Evolutionary conservation across 1,139 yeast genomes (phyloP), one percentile per base, ranked within the genome.

Genomic region (Zygosaccharomyces sapae): DNA sequence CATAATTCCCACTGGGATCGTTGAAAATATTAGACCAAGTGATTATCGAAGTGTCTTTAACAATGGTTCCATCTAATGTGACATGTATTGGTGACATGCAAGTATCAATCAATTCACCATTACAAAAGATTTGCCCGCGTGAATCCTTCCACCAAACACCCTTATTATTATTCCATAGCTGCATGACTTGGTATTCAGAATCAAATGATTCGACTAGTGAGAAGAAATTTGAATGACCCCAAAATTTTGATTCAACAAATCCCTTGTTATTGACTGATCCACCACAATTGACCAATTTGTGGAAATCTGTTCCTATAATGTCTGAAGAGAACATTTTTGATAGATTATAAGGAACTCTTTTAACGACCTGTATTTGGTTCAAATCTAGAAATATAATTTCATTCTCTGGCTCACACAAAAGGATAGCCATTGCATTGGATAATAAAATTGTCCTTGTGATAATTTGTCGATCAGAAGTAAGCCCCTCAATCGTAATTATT

Each of bases 181-280:
- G 35, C 7, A 19, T 13, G 18, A 40, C 43, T 12, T 33, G 20
- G 10, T 35, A 33, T 12, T 36, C 25, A 2, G 47, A 43, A 9
- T 31, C 4, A 27, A 16, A 22, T 10, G 41, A 36, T 10, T 16
- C 18, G n/a, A 20, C 9, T 19, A 24, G 18, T 3, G 43, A 19
- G 4, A 48, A 38, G 2, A 43, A 19, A 16, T 45, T 29, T 16
- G 46, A 33, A 27, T 40, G 34, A 5, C 48, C 51, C 30, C 41
- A 33, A 29, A 19, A 40, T 12, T 27, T 22, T 20, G 37, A 40
- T 22, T 52, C 50, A 3, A 54, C 22, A 33, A 43, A 44, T 6
- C 57, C 57, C 10, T 25, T 36, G 33, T 48, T 51, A n/a, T 41
- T 47, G n/a, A 38, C 22, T 6, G 47, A 41, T 8, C 53, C 56